Evolutionary conservation across 108 stramenopile genomes (phyloP).

Genomic region (Pseudonitzschia multistriata): DNA sequence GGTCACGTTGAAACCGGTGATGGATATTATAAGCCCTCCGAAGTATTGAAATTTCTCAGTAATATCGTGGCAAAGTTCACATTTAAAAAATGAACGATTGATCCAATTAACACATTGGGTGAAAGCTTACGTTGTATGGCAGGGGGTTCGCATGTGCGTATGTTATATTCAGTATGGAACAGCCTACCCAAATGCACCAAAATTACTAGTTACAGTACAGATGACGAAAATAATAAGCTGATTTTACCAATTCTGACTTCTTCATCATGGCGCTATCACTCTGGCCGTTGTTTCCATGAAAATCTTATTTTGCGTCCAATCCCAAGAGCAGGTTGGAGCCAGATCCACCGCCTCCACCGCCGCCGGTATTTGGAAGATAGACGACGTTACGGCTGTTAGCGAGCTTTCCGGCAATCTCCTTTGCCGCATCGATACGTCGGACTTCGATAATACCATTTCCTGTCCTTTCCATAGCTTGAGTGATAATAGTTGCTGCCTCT

Average conservation of each 20-base stretch:
- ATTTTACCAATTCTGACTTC: too few relatives aligned
- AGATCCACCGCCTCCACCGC: constrained; percentile 39
- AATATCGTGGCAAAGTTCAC: too few relatives aligned
- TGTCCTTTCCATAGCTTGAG: constrained; percentile 93
- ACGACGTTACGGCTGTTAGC: constrained; percentile 91
- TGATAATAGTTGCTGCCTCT: constrained; percentile 95
- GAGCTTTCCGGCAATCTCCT: constrained; percentile 96
- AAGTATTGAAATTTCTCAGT: too few relatives aligned
- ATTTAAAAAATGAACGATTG: too few relatives aligned
- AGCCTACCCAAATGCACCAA: too few relatives aligned
- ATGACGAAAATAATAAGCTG: too few relatives aligned
- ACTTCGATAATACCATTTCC: constrained; percentile 98
- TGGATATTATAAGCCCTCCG: constrained; percentile 58
- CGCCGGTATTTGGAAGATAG: constrained; percentile 88
- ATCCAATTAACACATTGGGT: too few relatives aligned
- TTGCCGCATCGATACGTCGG: constrained; percentile 98
- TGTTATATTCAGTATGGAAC: too few relatives aligned
- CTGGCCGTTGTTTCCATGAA: not conserved
- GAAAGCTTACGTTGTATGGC: too few relatives aligned
- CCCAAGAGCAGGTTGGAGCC: constrained; percentile 50
- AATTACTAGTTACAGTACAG: too few relatives aligned
- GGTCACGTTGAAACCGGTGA: constrained; percentile 80
- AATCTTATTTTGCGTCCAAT: constrained; percentile 45
- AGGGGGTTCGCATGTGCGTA: too few relatives aligned
- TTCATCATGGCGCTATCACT: too few relatives aligned